Conservation (phyloP, 1,284 basidiomycete genomes). For the Neonothopanus nambi region DNA sequence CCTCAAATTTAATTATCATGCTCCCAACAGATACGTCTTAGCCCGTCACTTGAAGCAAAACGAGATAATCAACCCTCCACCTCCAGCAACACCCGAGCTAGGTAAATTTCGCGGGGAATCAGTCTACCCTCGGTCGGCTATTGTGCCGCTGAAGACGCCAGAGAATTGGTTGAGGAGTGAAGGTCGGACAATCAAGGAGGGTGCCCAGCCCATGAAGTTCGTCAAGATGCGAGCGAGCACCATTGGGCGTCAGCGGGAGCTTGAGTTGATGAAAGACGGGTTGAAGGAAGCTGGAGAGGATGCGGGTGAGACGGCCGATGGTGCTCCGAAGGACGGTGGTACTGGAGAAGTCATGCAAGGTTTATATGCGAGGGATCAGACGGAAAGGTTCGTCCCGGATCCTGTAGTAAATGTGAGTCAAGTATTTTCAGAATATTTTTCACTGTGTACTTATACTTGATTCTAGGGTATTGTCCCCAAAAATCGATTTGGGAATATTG, state of each 20-base stretch:
- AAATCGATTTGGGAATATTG: conserved; percentile 97
- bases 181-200: conserved; percentile 70
- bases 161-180: conserved; percentile 95
- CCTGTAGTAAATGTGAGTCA: conserved; percentile 79
- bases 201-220: conserved; percentile 87
- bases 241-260: conserved; percentile 77
- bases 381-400: conserved; percentile 76
- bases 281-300: conserved; percentile 15
- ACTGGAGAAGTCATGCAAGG: conserved; percentile 74
- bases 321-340: neutral
- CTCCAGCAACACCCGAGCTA: conserved; percentile 60
- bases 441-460: neutral
- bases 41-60: conserved; percentile 87
- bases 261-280: conserved; percentile 67
- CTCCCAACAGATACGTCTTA: conserved; percentile 86
- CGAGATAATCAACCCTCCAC: conserved; percentile 84
- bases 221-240: conserved; percentile 88
- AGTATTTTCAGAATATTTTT: neutral
- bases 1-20: neutral
- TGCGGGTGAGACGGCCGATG: neutral
- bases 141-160: conserved; percentile 83
- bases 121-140: conserved; percentile 87
- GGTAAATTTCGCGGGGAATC: conserved; percentile 93
- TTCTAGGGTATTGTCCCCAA: conserved; percentile 86
- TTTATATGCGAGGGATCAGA: conserved; percentile 86